phyloP scores from a whole-genome alignment of 2,329 filamentous ascomycete genomes.

The Verticillium albo-atrum region DNA sequence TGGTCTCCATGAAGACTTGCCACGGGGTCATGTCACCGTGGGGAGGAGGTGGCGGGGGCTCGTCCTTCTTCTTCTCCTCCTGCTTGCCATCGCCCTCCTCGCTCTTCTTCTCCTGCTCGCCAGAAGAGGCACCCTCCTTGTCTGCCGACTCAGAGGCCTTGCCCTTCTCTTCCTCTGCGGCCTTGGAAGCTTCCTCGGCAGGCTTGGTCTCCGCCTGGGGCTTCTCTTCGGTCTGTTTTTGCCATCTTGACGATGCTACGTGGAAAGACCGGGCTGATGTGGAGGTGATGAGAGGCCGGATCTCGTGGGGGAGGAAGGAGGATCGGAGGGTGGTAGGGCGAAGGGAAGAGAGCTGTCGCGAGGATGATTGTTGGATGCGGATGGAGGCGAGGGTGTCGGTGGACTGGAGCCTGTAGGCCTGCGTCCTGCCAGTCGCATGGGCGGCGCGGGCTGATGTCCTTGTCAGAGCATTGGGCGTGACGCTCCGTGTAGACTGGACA shows the following conservation, averaged over 20 bases:
- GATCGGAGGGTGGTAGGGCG: conserved; percentile 37
- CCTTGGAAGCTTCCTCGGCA: conserved; percentile 23
- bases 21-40: conserved; percentile 98
- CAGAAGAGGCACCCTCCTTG: conserved; percentile 20
- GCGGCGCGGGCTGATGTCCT: conserved; percentile 34
- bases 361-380: conserved; percentile 19
- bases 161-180: conserved; percentile 35
- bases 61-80: conserved; percentile 48
- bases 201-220: conserved; percentile 17
- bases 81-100: conserved; percentile 25
- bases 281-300: conserved; percentile 30
- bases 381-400: conserved; percentile 23
- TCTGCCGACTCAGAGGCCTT: conserved; percentile 23
- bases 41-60: conserved; percentile 81
- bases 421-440: conserved; percentile 33
- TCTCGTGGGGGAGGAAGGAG: conserved; percentile 36
- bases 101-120: conserved; percentile 22
- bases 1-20: conserved; percentile 98
- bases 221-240: conserved; percentile 29
- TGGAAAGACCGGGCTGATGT: conserved; percentile 32
- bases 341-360: conserved; percentile 21
- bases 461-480: conserved; percentile 35
- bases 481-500: conserved; percentile 35
- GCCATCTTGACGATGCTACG: conserved; percentile 24
- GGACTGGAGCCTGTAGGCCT: conserved; percentile 42